Percentiles rank a stretch among this genome's conserved stretches.
These are phyloP conservation scores for Hordeum pubiflorum DNA, from an alignment of 202 grass and related monocot species.

Conservation along the genomic window DNA sequence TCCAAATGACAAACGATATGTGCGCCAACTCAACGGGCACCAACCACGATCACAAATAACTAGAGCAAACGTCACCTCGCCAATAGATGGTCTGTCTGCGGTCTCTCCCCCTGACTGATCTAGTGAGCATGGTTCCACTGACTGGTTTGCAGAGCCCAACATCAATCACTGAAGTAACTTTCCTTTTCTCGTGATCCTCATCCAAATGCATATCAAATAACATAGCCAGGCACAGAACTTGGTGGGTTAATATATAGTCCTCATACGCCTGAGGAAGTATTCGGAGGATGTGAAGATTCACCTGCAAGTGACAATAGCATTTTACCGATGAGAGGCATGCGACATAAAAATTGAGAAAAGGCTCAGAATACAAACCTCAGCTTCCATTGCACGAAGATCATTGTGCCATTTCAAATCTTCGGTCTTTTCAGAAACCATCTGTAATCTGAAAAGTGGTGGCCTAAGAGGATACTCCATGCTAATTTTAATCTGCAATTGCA, in stretches of 20 bases:
- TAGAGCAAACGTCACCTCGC: conserved; percentile 37
- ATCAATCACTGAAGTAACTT: conserved; percentile 78
- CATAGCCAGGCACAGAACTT: conserved; percentile 73
- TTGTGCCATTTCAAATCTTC: conserved; percentile 61
- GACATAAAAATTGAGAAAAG: not conserved
- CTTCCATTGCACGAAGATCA: conserved; percentile 82
- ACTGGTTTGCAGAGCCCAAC: conserved; percentile 70
- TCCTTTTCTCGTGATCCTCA: conserved; percentile 50
- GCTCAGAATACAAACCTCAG: conserved; percentile 55
- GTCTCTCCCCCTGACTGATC: conserved; percentile 86
- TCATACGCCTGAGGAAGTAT: conserved; percentile 35
- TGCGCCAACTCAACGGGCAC: not conserved
- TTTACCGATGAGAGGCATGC: not conserved
- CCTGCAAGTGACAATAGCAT: conserved; percentile 35
- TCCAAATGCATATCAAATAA: conserved; percentile 87
- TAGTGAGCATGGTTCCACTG: conserved; percentile 64
- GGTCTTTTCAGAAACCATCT: conserved; percentile 34
- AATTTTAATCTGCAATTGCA: conserved; percentile 63
- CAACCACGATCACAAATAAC: conserved; percentile 17
- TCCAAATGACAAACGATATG: not conserved
- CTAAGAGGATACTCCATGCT: conserved; percentile 90
- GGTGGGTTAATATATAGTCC: conserved; percentile 66
- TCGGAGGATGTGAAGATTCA: conserved; percentile 79
- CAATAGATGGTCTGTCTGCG: conserved; percentile 84
- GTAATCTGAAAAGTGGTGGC: conserved; percentile 65